Evolutionary conservation across 148 eudicot genomes (phyloP), one percentile per base, ranked within the genome.

Genomic region (Rheum nobile): DNA sequence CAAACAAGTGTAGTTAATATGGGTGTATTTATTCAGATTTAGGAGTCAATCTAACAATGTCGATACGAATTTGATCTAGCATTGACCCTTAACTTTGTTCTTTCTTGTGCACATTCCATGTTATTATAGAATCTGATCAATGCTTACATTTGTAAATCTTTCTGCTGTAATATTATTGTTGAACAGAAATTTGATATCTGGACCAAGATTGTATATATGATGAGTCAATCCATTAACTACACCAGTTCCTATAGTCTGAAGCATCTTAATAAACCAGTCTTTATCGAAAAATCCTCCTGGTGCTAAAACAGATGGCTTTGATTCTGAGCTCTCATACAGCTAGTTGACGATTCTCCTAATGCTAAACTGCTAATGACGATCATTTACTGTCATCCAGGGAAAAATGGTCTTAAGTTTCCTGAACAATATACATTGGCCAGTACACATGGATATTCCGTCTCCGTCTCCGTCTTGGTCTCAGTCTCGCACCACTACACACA

Each of bases 251-350:
- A 97, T 83, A 77, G 76, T 80, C 55, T 86, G 73, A 71, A 95
- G 99, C 67, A 95, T 82, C 79, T 81, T 79, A 79, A 83, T 69
- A 76, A 78, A 95, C 99, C 99, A 95, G 37, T 76, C 42, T 83
- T 88, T 71, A 34, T 85, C 86, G 48, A 84, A 95, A 78, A 92
- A 92, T 65, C 99, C 99, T 80, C 96, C 96, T 0, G 99, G 99
- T 44, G 96, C 99, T 78, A 92, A 71, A 29, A 92, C 76, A 74
- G 74, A 55, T 54, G 97, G 96, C 79, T 85, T 90, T 21, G 80
- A 74, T 29, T 52, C 74, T 9, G 82, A 74, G 39, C 82, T 75
- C 73, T 67, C 67, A 74, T 95, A 95, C 63, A 86, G 72, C 75
- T 84, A 75, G 16, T 87, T 50, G 8, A 95, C 73, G 59, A 90